Conservation (phyloP, 208 protist genomes). For the Wallacemonas rigidus region DNA sequence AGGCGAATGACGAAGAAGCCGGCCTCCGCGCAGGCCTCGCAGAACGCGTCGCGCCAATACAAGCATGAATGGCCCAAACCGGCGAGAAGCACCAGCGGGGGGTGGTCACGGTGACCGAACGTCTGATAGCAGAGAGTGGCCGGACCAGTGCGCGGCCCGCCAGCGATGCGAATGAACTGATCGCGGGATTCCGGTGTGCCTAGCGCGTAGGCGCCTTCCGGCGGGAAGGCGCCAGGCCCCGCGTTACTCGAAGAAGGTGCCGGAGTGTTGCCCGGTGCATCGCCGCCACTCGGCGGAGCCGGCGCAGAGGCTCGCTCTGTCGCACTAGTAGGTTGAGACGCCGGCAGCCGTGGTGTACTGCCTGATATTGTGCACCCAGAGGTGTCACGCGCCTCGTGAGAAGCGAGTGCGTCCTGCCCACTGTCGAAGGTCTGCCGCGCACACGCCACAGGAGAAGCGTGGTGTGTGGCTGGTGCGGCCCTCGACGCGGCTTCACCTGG, state of each 20-base stretch:
- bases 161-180: slow-evolving; percentile 23
- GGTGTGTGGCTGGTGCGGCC: no score
- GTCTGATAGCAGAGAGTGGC: slow-evolving; percentile 38
- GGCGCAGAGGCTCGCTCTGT: no score
- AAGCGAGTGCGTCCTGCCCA: no score
- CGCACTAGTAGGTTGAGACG: no score
- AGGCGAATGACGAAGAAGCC: slow-evolving; percentile 45
- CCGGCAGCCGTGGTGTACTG: no score
- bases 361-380: no score
- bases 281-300: background rate
- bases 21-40: slow-evolving; percentile 26
- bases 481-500: no score
- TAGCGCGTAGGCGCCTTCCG: slow-evolving; percentile 2
- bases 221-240: background rate
- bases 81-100: slow-evolving; percentile 33
- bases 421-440: no score
- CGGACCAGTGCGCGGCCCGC: slow-evolving; percentile 19
- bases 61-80: slow-evolving; percentile 21
- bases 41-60: slow-evolving; percentile 35
- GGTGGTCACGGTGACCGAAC: slow-evolving; percentile 30
- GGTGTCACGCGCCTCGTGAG: no score
- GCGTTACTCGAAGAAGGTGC: background rate
- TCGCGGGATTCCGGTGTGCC: slow-evolving; percentile 19
- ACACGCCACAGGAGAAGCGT: no score
- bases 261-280: background rate